phyloP scores from a whole-genome alignment of 192 early-diverging fungal genomes.

The Obelidium mucronatum region DNA sequence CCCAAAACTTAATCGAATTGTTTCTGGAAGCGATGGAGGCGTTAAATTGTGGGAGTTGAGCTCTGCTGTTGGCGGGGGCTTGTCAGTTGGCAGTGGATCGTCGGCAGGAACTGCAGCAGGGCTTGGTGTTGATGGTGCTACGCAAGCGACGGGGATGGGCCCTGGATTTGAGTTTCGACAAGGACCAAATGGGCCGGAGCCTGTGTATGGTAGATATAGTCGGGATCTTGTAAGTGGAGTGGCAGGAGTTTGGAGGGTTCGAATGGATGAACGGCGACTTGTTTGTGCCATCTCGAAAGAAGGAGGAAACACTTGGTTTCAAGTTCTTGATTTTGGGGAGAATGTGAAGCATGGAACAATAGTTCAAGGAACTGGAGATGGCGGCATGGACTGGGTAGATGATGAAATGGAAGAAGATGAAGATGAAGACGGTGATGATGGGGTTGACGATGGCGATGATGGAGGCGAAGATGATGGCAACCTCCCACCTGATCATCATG shows the following conservation, averaged over 20 bases:
- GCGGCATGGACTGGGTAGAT: conserved; percentile 21
- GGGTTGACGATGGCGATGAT: not conserved
- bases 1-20: conserved; percentile 79
- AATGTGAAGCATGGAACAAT: conserved; percentile 57
- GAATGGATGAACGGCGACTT: conserved; percentile 84
- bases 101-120: no score
- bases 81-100: conserved; percentile 7
- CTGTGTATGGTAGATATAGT: conserved; percentile 73
- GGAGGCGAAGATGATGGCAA: not conserved
- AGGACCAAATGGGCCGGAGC: conserved; percentile 49
- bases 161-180: conserved; percentile 45
- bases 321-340: conserved; percentile 84
- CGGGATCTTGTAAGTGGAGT: conserved; percentile 85
- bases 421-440: conserved; percentile 36
- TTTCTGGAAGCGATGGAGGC: conserved; percentile 92
- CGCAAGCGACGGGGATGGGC: conserved; percentile 6
- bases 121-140: no score
- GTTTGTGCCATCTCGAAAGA: conserved; percentile 72
- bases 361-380: conserved; percentile 46
- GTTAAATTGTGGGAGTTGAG: conserved; percentile 98
- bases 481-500: not conserved
- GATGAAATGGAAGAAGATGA: conserved; percentile 36
- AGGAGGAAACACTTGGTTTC: conserved; percentile 73
- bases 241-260: conserved; percentile 91
- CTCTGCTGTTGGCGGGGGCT: conserved; percentile 50